Conservation (phyloP, 2,329 filamentous ascomycete species). For the Didymella pinodella region DNA sequence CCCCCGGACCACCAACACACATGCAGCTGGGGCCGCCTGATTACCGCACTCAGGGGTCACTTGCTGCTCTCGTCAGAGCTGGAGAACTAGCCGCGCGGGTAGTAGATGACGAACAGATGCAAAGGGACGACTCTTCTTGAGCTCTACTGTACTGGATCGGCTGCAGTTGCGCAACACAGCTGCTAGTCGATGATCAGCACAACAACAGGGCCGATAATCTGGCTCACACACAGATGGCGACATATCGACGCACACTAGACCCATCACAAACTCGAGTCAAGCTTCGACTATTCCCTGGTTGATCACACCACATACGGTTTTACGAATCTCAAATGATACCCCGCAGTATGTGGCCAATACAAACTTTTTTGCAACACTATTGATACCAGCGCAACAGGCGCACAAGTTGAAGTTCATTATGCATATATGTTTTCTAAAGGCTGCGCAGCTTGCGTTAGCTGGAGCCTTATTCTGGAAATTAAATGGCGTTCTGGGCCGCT, state of each 20-base stretch:
- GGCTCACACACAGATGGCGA: not conserved
- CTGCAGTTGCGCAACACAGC: not conserved
- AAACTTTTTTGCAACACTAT: not conserved
- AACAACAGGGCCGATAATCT: not conserved
- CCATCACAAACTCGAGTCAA: not conserved
- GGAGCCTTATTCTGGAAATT: constrained; percentile 5
- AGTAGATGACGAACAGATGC: constrained; percentile 34
- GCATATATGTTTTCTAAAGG: not conserved
- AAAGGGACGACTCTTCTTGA: constrained; percentile 35
- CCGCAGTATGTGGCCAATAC: constrained; percentile 9
- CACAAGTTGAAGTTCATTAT: constrained; percentile 1
- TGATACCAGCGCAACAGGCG: constrained; percentile 17
- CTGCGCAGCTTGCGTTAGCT: not conserved
- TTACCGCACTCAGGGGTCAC: constrained; percentile 44
- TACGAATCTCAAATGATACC: constrained; percentile 18
- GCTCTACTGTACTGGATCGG: not conserved
- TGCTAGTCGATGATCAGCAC: not conserved
- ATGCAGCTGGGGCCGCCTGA: constrained; percentile 36
- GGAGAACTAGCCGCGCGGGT: constrained; percentile 48
- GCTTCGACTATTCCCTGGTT: not conserved
- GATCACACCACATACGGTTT: constrained; percentile 5
- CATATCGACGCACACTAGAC: not conserved
- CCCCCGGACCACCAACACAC: constrained; percentile 22
- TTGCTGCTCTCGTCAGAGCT: constrained; percentile 50
- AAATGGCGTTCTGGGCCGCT: constrained; percentile 15